Evolutionary conservation across 2,329 filamentous ascomycete genomes (phyloP), one percentile per base, ranked within the genome.

Genomic region (Tolypocladium tropicale): DNA sequence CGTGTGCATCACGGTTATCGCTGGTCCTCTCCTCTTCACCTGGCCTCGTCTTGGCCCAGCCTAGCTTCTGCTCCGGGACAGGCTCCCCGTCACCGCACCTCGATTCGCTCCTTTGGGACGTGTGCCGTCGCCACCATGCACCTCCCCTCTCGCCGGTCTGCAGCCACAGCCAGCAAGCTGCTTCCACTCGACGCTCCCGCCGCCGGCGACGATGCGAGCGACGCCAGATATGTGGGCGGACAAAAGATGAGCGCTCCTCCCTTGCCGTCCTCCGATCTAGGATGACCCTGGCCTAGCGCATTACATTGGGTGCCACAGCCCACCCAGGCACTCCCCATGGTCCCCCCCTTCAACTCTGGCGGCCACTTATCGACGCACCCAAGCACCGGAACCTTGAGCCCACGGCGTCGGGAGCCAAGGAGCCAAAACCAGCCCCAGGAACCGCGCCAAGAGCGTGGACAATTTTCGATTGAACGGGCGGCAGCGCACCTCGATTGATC

Each of bases 281-380:
- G 65, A 61, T 61, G 4, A 57, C 56, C 66, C 65, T 56, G 64
- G 65, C 64, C 63, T 61, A 61, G 60, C 48, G 57, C 59, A 49
- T 54, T 53, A 52, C 51, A 54, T 36, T 41, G 39, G 52, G 34
- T 55, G 52, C 30, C 57, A 56, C 49, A 48, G 49, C 39, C 46
- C 57, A 37, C 43, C 43, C 7, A 30, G 23, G n/a, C 43, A 3
- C 25, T 30, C 46, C 7, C 46, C n/a, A n/a, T n/a, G n/a, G n/a
- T n/a, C n/a, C n/a, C n/a, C n/a, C n/a, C n/a, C n/a, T 25, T 49
- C 46, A 49, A 30, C 46, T 18, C n/a, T 49, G 6, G 25, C 46
- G 46, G 25, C 46, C 23, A 16, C 28, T 51, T 51, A 43, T 56
- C 50, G 53, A 18, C 4, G 28, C 25, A 18, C 4, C 16, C 25